Base-by-base conservation (phyloP, 164 flowering plant species). In the Sedum album region DNA sequence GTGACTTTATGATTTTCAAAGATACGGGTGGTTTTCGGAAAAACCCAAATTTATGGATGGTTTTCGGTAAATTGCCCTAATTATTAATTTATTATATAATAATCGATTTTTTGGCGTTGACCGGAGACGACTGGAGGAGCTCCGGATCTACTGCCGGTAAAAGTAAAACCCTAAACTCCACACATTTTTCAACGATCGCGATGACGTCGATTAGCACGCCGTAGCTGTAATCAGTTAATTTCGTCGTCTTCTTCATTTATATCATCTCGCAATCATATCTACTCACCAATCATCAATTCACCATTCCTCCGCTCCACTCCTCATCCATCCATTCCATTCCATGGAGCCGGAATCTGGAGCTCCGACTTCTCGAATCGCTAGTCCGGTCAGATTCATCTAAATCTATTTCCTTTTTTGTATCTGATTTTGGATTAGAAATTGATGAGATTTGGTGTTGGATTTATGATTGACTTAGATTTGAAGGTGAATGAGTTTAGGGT, bases 311-410 rank as follows among this genome's bases (percentile, higher is more conserved):
- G 31, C 62, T 15, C 0, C 20, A 4, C 13, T 26, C 62, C 31
- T 6, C 60, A 21, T 25, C 17, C 60, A 21, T 25, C 0, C 8
- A n/a, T n/a, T n/a, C n/a, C n/a, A n/a, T n/a, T n/a, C 62, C 17
- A 57, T 57, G 62, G 62, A 57, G 8, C 62, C 62, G 33, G 62
- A 57, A 57, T 28, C 62, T 14, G 62, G 33, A 26, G 62, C 62
- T 30, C 17, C 35, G 17, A 55, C 14, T 31, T 55, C 28, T 25
- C 60, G 60, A 25, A 55, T 15, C 20, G 17, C 31, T 0, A 57
- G 14, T 57, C 2, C 31, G 62, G 62, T 57, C 62, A 28, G 62
- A 57, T 26, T 57, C 60, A 39, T 11, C 18, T 14, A 14, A 10
- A 4, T 14, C 3, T 14, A 17, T 26, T 13, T 11, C 18, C 1